Conservation (phyloP, 2,329 filamentous ascomycete genomes). For the Epichloe sp. region DNA sequence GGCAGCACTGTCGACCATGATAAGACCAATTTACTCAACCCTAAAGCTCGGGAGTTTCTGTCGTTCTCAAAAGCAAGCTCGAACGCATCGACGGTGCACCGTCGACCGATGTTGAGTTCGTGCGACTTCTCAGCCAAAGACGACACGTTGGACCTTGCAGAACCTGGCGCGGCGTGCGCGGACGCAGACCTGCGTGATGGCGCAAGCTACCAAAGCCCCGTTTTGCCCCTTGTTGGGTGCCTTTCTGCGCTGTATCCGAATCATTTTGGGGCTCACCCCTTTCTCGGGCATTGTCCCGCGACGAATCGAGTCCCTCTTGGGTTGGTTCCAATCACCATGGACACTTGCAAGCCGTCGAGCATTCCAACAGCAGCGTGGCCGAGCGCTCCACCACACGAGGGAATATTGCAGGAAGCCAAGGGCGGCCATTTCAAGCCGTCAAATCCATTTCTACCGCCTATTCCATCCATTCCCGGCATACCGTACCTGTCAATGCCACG, state of each 20-base stretch:
- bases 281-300: neutral
- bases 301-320: neutral
- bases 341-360: neutral
- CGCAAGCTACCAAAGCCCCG: neutral
- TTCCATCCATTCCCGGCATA: neutral
- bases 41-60: constrained; percentile 10
- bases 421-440: neutral
- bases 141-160: neutral
- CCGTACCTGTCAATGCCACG: neutral
- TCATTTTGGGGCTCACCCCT: neutral
- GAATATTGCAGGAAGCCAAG: neutral
- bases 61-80: constrained; percentile 2
- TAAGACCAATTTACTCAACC: constrained; percentile 7
- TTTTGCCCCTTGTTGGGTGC: neutral
- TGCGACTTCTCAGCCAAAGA: neutral
- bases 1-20: neutral
- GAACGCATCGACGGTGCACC: neutral
- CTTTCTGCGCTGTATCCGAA: neutral
- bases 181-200: neutral
- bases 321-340: neutral
- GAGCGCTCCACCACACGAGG: neutral
- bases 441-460: neutral
- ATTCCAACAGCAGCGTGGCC: neutral
- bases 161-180: neutral
- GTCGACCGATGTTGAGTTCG: neutral